Base-by-base conservation (phyloP, 2,329 filamentous ascomycete species). In the Fusarium sp. region DNA sequence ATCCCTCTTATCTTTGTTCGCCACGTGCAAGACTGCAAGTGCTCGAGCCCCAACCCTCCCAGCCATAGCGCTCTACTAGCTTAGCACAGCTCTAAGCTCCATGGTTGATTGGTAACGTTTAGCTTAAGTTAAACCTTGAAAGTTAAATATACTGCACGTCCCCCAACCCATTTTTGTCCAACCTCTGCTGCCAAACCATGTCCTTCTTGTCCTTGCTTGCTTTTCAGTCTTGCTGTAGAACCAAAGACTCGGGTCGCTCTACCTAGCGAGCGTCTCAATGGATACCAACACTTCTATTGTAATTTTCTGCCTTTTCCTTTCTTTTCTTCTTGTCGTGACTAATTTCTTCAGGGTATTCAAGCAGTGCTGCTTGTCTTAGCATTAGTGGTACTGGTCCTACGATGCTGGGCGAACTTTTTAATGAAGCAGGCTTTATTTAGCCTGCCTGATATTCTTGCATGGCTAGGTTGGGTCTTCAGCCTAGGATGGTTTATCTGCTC, bases 401-500 rank as follows among this genome's bases (percentile, higher is more conserved):
- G 55, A 14, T 44, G 63, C 26, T 62, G 41, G 36, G 63, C 66
- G 8, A 48, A 57, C 7, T 2, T 36, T 5, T 48, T 68, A 1
- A 20, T 48, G 20, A 66, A 68, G 11, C 66, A 62, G 6, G n/a
- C 54, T 9, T 5, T 68, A 1, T 42, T 61, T 6, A 48, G 49
- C 20, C 31, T 58, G 15, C 22, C 47, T 10, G 63, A 68, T 28
- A 13, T 48, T 9, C 33, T 68, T 17, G 63, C 66, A 4, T 68
- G 66, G 66, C 55, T 45, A 6, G 66, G 66, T 13, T 68, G 63
- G 63, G 7, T 68, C 15, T 68, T 68, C 10, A 68, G 63, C 12
- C 24, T 68, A 7, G 66, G 66, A 36, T 68, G 66, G 66, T 68
- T 68, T 7, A 68, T 62, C 24, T 68, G 63, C 24, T 68, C 66